Evolutionary conservation across 1,284 basidiomycete genomes (phyloP), one percentile per base, ranked within the genome.

Genomic region (Sphaerobolus stellatus): DNA sequence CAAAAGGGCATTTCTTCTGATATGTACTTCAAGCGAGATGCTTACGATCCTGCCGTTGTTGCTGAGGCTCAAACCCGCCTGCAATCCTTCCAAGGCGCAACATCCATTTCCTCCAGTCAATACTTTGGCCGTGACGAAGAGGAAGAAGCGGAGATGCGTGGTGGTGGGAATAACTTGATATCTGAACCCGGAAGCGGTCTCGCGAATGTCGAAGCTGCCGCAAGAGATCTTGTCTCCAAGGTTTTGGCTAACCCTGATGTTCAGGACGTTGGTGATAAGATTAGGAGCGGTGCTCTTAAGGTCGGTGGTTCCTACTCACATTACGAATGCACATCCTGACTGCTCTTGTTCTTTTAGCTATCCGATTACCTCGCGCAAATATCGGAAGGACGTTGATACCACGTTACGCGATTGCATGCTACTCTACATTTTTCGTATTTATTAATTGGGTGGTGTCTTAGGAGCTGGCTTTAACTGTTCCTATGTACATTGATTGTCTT

Each of bases 1-100:
- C 96, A 98, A 68, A 99, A 98, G 71, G 92, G 81, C 48, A 98
- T 99, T 69, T 97, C 94, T 4, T 96, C 92, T 2, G 97, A 99
- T 69, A 94, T 96, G 90, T 98, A 92, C 79, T 98, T 98, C 71
- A 92, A 90, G 34, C 83, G 96, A 28, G 90, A 91, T 52, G 72
- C 84, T 18, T 98, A 98, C 72, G 96, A 99, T 68, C 83, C 93
- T 1, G 67, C 73, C 41, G 79, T 84, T 4, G 69, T 82, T 30
- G 72, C 76, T 38, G 94, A 98, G 71, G 93, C 94, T 1, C 90
- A 94, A 68, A 73, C 80, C 20, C 84, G 96, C 8, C 75, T 98
- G 44, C 83, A 88, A 62, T 77, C 84, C 46, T 99, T 99, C 83
- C 83, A 88, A 63, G 95, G 95, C 16, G 93, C 96, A 24, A 92